phyloP scores from a whole-genome alignment of 2,329 filamentous ascomycete genomes.

The Tolypocladium tundrense region DNA sequence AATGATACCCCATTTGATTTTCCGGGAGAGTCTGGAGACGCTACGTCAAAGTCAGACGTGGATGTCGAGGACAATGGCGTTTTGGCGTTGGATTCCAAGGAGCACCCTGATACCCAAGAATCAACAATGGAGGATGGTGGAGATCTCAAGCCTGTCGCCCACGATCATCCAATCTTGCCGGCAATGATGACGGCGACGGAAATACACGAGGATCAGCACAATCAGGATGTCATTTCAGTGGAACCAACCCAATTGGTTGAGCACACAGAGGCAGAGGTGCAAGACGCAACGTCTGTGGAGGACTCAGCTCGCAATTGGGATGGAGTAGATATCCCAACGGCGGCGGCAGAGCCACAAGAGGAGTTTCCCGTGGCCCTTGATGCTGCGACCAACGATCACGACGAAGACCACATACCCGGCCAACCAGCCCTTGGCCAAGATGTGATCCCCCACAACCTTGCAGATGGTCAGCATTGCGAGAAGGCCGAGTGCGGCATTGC shows the following conservation, averaged over 20 bases:
- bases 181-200: not conserved
- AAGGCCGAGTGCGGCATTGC: not conserved
- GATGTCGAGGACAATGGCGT: conserved; percentile 13
- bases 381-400: not conserved
- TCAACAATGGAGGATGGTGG: conserved; percentile 1
- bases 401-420: not conserved
- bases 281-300: not conserved
- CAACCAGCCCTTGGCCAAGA: not conserved
- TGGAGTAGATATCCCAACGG: not conserved
- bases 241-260: not conserved
- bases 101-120: conserved; percentile 13
- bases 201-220: not conserved
- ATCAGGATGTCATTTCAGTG: not conserved
- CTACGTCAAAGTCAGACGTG: conserved; percentile 13
- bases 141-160: not conserved
- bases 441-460: not conserved
- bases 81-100: conserved; percentile 17
- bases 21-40: conserved; percentile 18
- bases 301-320: not conserved
- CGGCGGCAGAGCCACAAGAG: not conserved
- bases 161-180: not conserved
- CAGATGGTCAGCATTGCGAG: not conserved
- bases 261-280: not conserved
- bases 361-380: not conserved
- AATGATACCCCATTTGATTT: conserved; percentile 27